phyloP scores from a whole-genome alignment of 768 basidiomycete species.

The Lactifluus volemus region DNA sequence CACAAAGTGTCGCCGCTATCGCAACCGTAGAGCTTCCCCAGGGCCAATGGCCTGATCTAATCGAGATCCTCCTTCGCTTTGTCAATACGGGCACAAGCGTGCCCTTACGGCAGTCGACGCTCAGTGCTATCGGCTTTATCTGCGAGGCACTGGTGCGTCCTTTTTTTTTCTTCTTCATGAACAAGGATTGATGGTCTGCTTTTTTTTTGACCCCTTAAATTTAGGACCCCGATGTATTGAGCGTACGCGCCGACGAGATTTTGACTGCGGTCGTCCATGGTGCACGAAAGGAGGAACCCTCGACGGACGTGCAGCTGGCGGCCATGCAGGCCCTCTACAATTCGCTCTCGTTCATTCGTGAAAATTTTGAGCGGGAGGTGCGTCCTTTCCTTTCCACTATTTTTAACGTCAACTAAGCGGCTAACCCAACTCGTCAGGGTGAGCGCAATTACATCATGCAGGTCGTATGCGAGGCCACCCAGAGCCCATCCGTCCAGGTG shows the following conservation, averaged over 20 bases:
- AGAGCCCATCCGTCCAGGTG: constrained; percentile 66
- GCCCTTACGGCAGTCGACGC: constrained; percentile 74
- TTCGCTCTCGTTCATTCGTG: constrained; percentile 93
- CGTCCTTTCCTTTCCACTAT: constrained; percentile 22
- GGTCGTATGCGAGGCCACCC: constrained; percentile 97
- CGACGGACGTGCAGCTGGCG: constrained; percentile 82
- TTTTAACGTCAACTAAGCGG: constrained; percentile 1
- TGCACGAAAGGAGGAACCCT: constrained; percentile 91
- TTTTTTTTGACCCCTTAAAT: background rate
- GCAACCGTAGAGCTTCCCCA: constrained; percentile 87
- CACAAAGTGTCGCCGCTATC: constrained; percentile 91
- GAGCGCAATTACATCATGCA: constrained; percentile 99
- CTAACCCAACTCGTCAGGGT: constrained; percentile 45
- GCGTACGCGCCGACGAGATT: constrained; percentile 89
- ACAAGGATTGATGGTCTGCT: background rate
- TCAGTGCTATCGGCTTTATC: constrained; percentile 94
- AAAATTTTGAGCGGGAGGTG: constrained; percentile 97
- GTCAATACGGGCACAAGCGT: constrained; percentile 66
- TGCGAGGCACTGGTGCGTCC: constrained; percentile 89
- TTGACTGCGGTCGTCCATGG: constrained; percentile 98
- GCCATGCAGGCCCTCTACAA: constrained; percentile 91
- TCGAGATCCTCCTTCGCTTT: constrained; percentile 80
- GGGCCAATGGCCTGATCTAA: constrained; percentile 83
- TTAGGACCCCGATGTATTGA: constrained; percentile 90
- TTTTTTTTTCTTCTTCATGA: background rate